Evolutionary conservation across 2,329 filamentous ascomycete genomes (phyloP).

Genomic region (Colletotrichum abscissum): DNA sequence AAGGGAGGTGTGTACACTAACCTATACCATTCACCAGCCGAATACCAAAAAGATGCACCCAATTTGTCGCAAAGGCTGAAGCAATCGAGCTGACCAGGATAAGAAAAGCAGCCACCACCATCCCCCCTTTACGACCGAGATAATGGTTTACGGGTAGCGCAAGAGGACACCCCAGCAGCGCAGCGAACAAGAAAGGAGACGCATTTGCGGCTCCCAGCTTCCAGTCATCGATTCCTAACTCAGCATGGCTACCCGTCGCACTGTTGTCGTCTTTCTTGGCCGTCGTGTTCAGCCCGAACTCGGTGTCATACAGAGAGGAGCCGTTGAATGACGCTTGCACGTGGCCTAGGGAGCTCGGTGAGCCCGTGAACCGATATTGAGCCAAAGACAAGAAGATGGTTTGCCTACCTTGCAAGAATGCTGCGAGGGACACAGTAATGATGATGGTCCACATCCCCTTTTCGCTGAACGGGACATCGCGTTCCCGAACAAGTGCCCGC

Average conservation of each 20-base stretch:
- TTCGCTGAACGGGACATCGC: slow-evolving; percentile 52
- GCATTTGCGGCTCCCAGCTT: slow-evolving; percentile 53
- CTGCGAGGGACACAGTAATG: slow-evolving; percentile 55
- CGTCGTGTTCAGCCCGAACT: neutral
- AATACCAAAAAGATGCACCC: slow-evolving; percentile 47
- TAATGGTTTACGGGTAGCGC: slow-evolving; percentile 54
- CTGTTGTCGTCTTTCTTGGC: slow-evolving; percentile 11
- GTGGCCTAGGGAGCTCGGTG: slow-evolving; percentile 40
- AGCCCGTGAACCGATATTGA: neutral
- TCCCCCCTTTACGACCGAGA: slow-evolving; percentile 53
- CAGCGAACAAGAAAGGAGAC: slow-evolving; percentile 52
- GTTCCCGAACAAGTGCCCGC: slow-evolving; percentile 48
- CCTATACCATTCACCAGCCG: slow-evolving; percentile 53
- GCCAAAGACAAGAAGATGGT: neutral
- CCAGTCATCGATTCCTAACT: slow-evolving; percentile 46
- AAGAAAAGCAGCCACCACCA: slow-evolving; percentile 50
- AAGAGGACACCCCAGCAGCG: slow-evolving; percentile 51
- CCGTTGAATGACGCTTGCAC: slow-evolving; percentile 58
- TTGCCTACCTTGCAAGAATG: slow-evolving; percentile 51
- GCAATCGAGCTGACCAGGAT: slow-evolving; percentile 53
- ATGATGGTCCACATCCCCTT: slow-evolving; percentile 53
- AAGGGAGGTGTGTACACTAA: slow-evolving; percentile 37
- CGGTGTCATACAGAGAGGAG: slow-evolving; percentile 45
- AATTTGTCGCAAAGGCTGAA: slow-evolving; percentile 46
- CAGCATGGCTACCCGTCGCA: neutral